Evolutionary conservation across 148 eudicot species (phyloP).

Genomic region (Chenopodium berlandieri): DNA sequence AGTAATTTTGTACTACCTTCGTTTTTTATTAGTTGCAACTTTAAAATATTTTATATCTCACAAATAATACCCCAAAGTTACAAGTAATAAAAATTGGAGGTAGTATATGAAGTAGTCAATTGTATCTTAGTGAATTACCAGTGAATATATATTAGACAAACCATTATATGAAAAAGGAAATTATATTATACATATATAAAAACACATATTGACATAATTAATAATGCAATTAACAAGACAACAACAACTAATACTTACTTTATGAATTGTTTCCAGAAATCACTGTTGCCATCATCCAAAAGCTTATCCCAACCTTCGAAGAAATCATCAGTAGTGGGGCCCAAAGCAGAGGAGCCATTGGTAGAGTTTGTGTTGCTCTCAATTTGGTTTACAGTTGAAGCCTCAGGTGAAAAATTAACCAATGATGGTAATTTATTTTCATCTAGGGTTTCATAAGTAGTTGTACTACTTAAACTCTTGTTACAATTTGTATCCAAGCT

Average conservation of each 20-base stretch:
- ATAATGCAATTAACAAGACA: constrained; percentile 11
- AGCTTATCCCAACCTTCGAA: constrained; percentile 49
- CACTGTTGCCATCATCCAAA: constrained; percentile 41
- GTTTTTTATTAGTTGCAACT: too few relatives aligned
- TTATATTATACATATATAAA: neutral
- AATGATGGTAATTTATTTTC: constrained; percentile 41
- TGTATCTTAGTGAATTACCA: too few relatives aligned
- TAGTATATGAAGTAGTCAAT: too few relatives aligned
- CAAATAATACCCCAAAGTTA: too few relatives aligned
- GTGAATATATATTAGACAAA: neutral
- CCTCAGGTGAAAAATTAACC: constrained; percentile 34
- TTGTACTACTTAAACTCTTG: constrained; percentile 18
- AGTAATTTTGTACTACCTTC: too few relatives aligned
- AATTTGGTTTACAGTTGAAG: constrained; percentile 20
- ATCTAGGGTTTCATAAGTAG: constrained; percentile 20
- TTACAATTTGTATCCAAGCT: constrained; percentile 12
- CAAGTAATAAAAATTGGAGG: too few relatives aligned
- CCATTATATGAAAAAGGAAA: neutral
- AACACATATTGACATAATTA: neutral
- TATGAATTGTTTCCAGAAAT: constrained; percentile 41
- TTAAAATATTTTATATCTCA: too few relatives aligned
- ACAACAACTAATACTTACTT: constrained; percentile 28
- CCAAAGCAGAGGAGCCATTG: constrained; percentile 20
- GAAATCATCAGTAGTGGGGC: constrained; percentile 25
- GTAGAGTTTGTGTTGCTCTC: constrained; percentile 41